A percentile compares a stretch with the other conserved stretches of the same genome.
These are phyloP conservation scores for Parasitella parasitica DNA, from an alignment of 371 early-diverging fungal species.

Conservation along the genomic window DNA sequence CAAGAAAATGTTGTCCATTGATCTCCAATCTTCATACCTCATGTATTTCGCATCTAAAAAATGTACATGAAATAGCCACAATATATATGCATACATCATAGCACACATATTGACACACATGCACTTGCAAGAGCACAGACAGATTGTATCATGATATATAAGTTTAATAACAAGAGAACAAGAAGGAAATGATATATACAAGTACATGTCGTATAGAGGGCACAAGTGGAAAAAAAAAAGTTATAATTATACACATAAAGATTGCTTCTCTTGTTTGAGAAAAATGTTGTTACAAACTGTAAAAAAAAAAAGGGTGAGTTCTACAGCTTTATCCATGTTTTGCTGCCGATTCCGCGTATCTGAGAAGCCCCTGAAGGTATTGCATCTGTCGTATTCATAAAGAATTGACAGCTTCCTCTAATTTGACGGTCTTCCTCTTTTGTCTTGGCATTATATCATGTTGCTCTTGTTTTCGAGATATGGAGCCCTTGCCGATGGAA, in stretches of 20 bases:
- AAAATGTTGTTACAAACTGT: background rate
- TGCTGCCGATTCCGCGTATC: background rate
- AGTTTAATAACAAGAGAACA: too few relatives aligned
- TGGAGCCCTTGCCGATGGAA: constrained; percentile 1
- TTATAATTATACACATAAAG: background rate
- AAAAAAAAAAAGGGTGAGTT: too few relatives aligned
- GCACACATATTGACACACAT: background rate
- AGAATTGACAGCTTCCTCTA: background rate
- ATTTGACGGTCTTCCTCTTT: background rate
- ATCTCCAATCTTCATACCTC: too few relatives aligned
- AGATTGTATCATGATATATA: background rate
- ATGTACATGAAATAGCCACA: background rate
- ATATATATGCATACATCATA: background rate
- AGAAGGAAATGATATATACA: too few relatives aligned
- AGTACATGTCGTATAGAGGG: too few relatives aligned
- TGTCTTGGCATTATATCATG: constrained; percentile 1
- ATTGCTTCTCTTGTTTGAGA: background rate
- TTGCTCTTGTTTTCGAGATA: constrained; percentile 2
- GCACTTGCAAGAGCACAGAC: background rate
- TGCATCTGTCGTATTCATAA: background rate
- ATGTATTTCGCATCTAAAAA: background rate
- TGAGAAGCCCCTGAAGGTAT: too few relatives aligned
- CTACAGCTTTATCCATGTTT: background rate
- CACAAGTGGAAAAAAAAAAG: background rate
- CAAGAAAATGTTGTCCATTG: background rate